Evolutionary conservation across 179 eudicot genomes (phyloP).

Genomic region (Patellifolia procumbens): DNA sequence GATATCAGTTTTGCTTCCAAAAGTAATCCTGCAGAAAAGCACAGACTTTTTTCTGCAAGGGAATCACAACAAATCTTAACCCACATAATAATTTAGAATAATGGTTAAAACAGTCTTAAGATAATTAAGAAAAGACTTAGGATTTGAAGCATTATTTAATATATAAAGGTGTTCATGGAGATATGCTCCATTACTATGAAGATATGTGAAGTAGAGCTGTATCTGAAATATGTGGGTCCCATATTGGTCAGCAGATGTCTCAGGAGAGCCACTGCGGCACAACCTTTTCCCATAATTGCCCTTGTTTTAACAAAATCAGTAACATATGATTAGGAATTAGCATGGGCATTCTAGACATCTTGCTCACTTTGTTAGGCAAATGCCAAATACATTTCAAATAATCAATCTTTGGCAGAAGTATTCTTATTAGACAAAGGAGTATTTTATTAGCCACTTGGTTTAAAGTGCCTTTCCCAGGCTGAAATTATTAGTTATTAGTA

Average conservation of each 20-base stretch:
- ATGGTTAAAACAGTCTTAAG: slow-evolving; percentile 1
- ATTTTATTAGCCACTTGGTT: background rate
- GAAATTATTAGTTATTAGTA: background rate
- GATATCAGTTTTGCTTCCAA: slow-evolving; percentile 13
- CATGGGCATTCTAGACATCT: slow-evolving; percentile 4
- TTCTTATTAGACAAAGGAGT: background rate
- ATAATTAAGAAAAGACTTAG: background rate
- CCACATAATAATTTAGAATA: background rate
- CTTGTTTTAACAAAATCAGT: background rate
- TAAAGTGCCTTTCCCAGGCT: background rate
- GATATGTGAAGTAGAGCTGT: slow-evolving; percentile 21
- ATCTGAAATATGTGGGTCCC: slow-evolving; percentile 13
- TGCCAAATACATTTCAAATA: background rate
- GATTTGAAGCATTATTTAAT: background rate
- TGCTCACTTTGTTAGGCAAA: background rate
- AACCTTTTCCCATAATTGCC: background rate
- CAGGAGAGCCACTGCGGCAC: background rate
- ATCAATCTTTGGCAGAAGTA: background rate
- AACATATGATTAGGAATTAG: background rate
- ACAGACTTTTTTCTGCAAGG: background rate
- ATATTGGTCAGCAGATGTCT: background rate
- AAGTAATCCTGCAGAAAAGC: background rate
- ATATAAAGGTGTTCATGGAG: background rate
- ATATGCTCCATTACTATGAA: background rate
- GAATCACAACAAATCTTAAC: slow-evolving; percentile 1